These are phyloP conservation scores for Thelonectria olida DNA, from an alignment of 2,329 filamentous ascomycete genomes.

Conservation along the genomic window DNA sequence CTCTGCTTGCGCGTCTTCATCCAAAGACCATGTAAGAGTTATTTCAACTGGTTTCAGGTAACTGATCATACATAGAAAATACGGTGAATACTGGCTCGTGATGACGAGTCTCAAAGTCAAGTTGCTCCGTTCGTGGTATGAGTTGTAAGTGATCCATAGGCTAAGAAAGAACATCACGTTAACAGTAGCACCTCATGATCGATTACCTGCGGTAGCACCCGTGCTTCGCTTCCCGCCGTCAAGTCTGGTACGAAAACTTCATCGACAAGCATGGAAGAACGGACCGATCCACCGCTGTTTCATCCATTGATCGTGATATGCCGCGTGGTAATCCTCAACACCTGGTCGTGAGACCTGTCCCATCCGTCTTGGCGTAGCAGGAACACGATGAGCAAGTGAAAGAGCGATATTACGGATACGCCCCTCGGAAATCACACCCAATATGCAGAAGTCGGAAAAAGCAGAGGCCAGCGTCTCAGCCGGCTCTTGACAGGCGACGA, in stretches of 20 bases:
- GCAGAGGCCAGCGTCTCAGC: not conserved
- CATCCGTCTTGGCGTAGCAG: constrained; percentile 8
- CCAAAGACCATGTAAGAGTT: not conserved
- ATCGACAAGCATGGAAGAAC: constrained; percentile 29
- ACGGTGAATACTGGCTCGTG: not conserved
- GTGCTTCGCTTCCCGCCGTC: not conserved
- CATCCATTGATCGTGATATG: constrained; percentile 6
- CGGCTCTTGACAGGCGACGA: not conserved
- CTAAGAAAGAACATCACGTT: not conserved
- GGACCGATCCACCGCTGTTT: constrained; percentile 32
- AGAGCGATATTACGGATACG: not conserved
- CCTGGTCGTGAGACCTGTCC: constrained; percentile 1
- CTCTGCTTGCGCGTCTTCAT: constrained; percentile 16
- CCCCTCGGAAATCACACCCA: not conserved
- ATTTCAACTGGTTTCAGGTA: not conserved
- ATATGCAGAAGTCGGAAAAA: not conserved
- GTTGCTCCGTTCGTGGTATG: not conserved
- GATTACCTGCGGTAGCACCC: not conserved
- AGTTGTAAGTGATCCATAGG: not conserved
- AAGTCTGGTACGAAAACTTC: not conserved
- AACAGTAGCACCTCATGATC: not conserved
- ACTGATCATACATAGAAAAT: not conserved
- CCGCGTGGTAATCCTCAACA: not conserved
- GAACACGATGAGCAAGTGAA: not conserved
- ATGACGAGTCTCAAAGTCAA: not conserved